Conservation (phyloP, 192 early-diverging fungal genomes). For the Dissophora ornata region DNA sequence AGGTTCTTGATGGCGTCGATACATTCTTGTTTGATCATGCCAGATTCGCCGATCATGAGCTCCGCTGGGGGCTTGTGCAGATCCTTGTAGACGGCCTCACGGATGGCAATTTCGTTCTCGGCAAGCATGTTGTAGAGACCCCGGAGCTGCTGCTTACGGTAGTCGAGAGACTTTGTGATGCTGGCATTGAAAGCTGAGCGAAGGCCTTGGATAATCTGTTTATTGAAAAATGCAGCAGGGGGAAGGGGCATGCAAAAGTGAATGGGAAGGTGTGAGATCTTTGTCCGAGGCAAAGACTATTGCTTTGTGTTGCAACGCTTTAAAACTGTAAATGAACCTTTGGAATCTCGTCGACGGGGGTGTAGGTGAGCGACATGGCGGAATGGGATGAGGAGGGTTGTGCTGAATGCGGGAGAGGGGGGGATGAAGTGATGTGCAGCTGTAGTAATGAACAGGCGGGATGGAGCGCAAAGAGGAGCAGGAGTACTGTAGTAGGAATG, state of each 20-base stretch:
- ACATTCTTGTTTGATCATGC: conserved; percentile 62
- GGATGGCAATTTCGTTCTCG: conserved; percentile 68
- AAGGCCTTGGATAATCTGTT: conserved; percentile 55
- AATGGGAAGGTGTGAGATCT: neutral
- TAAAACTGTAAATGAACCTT: conserved; percentile 30
- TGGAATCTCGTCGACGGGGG: conserved; percentile 40
- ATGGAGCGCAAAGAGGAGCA: neutral
- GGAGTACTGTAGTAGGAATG: neutral
- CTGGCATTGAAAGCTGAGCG: conserved; percentile 49
- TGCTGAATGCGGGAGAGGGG: conserved; percentile 2
- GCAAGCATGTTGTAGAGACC: conserved; percentile 69
- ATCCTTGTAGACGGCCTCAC: conserved; percentile 72
- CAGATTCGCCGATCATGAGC: conserved; percentile 70
- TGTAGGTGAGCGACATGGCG: conserved; percentile 34
- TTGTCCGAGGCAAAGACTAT: too few species aligned
- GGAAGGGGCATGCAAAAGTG: neutral
- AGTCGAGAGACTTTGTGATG: conserved; percentile 59
- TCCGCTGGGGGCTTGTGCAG: conserved; percentile 69
- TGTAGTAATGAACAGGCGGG: conserved; percentile 34
- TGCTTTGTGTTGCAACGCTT: too few species aligned
- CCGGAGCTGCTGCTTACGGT: conserved; percentile 72
- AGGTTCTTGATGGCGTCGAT: conserved; percentile 69
- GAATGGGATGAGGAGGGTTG: neutral
- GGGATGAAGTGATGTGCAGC: too few species aligned
- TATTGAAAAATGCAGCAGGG: neutral